Evolutionary conservation across 306 rosid species (phyloP).

Genomic region (Fragaria vesca): DNA sequence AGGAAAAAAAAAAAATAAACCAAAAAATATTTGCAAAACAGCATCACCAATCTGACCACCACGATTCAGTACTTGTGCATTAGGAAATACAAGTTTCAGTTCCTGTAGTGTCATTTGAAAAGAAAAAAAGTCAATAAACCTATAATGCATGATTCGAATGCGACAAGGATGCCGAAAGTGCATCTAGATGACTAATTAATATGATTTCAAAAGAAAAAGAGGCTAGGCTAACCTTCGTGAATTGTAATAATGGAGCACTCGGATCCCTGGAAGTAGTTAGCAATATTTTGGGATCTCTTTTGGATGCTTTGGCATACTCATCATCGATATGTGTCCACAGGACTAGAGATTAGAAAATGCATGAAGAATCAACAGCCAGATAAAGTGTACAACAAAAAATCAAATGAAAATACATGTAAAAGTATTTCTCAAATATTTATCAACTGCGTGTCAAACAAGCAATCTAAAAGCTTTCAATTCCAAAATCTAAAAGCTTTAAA

Average conservation of each 20-base stretch:
- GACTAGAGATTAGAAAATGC: constrained; percentile 38
- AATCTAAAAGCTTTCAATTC: not conserved
- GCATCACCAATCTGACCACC: constrained; percentile 79
- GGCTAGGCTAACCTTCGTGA: constrained; percentile 67
- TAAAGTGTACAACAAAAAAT: not conserved
- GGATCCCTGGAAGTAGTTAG: constrained; percentile 88
- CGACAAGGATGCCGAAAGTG: not conserved
- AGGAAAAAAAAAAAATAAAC: not conserved
- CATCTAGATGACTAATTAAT: not conserved
- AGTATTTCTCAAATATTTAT: not conserved
- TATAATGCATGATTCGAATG: not conserved
- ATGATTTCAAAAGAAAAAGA: not conserved
- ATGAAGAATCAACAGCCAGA: not conserved
- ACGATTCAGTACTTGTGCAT: constrained; percentile 86
- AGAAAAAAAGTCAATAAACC: not conserved
- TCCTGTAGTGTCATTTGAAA: constrained; percentile 47
- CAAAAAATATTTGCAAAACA: not conserved
- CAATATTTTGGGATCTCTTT: constrained; percentile 79
- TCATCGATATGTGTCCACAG: constrained; percentile 78
- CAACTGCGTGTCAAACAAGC: not conserved
- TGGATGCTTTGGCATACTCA: constrained; percentile 80
- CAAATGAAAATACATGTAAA: not conserved
- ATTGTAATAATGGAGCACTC: constrained; percentile 81
- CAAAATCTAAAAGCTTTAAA: too few relatives aligned
- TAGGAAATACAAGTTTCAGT: constrained; percentile 78